These are phyloP conservation scores for Vitis cinerea DNA, from an alignment of 164 flowering plant species.

Conservation along the genomic window DNA sequence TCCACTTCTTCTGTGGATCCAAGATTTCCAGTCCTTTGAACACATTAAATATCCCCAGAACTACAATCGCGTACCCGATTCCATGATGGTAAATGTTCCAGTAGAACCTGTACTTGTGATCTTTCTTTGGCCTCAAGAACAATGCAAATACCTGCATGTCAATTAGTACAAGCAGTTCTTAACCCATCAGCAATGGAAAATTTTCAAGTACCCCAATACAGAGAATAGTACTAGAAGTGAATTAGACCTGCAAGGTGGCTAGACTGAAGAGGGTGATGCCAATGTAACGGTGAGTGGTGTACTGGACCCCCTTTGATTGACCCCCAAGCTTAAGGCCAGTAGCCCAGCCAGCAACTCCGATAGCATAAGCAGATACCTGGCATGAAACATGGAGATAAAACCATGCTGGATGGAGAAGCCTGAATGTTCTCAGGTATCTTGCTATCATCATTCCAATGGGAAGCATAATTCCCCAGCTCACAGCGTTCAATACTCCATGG, in stretches of 20 bases:
- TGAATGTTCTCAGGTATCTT: constrained; percentile 55
- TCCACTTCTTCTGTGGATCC: constrained; percentile 55
- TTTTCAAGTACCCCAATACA: no score
- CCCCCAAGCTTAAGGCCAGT: constrained; percentile 79
- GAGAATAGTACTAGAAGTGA: background rate
- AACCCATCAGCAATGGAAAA: no score
- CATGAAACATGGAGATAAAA: constrained; percentile 73
- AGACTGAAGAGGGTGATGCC: constrained; percentile 73
- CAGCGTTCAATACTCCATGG: constrained; percentile 77
- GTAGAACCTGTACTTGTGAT: constrained; percentile 60
- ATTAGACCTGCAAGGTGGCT: constrained; percentile 74
- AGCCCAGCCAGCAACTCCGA: constrained; percentile 87
- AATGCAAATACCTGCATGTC: constrained; percentile 58
- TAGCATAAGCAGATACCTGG: constrained; percentile 61
- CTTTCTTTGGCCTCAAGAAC: constrained; percentile 70
- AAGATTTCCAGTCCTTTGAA: constrained; percentile 70
- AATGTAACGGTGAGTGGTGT: constrained; percentile 50
- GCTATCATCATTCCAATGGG: constrained; percentile 67
- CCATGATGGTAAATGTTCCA: constrained; percentile 87
- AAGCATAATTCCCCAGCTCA: constrained; percentile 84
- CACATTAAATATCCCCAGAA: constrained; percentile 70
- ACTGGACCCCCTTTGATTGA: constrained; percentile 47
- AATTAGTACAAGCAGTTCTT: no score
- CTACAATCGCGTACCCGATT: constrained; percentile 58
- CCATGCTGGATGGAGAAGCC: constrained; percentile 78